phyloP scores from a whole-genome alignment of 257 asterid species.

The Verbena officinalis region DNA sequence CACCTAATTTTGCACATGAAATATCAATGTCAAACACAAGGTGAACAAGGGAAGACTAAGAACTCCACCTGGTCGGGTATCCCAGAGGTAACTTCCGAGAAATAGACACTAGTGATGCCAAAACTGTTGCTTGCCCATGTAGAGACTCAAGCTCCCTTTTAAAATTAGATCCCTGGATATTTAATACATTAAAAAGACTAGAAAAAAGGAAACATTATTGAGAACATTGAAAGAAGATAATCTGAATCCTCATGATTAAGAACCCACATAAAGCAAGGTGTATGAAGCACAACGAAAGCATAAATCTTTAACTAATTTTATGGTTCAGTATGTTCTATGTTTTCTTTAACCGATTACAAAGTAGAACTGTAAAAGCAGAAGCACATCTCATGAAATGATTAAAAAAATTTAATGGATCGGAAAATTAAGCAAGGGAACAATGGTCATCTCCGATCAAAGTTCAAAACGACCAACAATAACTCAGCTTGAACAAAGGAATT shows the following conservation, averaged over 20 bases:
- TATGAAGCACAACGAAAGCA: neutral
- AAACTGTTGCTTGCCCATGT: conserved; percentile 92
- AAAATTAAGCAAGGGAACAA: neutral
- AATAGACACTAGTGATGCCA: conserved; percentile 89
- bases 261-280: conserved; percentile 19
- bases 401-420: neutral
- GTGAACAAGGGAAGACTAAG: conserved; percentile 19
- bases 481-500: conserved; percentile 14
- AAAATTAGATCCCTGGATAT: conserved; percentile 72
- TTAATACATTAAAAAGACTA: conserved; percentile 31
- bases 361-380: conserved; percentile 27
- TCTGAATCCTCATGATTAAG: conserved; percentile 19
- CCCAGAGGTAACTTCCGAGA: conserved; percentile 93
- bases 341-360: conserved; percentile 17
- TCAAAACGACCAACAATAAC: conserved; percentile 15
- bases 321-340: conserved; percentile 4
- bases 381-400: conserved; percentile 18
- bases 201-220: conserved; percentile 16
- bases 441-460: conserved; percentile 8
- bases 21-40: conserved; percentile 10
- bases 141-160: conserved; percentile 75
- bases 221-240: conserved; percentile 2
- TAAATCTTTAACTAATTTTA: conserved; percentile 2
- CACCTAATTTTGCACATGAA: conserved; percentile 7
- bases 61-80: conserved; percentile 86